These are phyloP conservation scores for Coemansia sp. DNA, from an alignment of 192 early-diverging fungal genomes.

Conservation along the genomic window DNA sequence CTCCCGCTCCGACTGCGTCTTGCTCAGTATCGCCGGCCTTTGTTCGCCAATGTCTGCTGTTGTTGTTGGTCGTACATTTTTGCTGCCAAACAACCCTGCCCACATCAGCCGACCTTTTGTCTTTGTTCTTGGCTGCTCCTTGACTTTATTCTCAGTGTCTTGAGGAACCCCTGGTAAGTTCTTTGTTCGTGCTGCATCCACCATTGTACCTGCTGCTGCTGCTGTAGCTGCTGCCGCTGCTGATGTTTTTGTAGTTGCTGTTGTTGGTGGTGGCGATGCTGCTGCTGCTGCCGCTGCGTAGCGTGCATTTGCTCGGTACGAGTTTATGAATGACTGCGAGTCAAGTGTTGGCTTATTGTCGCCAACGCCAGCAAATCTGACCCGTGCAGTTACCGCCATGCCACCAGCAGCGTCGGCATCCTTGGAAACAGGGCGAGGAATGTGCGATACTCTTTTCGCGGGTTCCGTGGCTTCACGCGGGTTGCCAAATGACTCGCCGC, in stretches of 20 bases:
- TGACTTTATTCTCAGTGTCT: neutral
- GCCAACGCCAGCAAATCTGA: slow-evolving; percentile 1
- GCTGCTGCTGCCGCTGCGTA: slow-evolving; percentile 3
- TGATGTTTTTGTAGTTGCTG: slow-evolving; percentile 1
- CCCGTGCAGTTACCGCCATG: neutral
- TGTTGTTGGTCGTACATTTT: slow-evolving; percentile 21
- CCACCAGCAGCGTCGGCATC: neutral
- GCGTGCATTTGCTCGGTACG: slow-evolving; percentile 28
- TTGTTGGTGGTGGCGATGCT: slow-evolving; percentile 3
- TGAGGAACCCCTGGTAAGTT: neutral
- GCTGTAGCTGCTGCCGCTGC: neutral
- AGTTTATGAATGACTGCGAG: slow-evolving; percentile 41
- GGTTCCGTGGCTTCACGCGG: neutral
- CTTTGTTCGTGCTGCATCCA: neutral
- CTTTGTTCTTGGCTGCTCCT: slow-evolving; percentile 2
- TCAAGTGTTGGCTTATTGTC: slow-evolving; percentile 22
- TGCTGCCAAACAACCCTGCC: slow-evolving; percentile 45
- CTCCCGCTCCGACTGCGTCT: slow-evolving; percentile 4
- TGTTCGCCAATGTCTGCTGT: neutral
- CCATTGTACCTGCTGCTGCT: slow-evolving; percentile 1
- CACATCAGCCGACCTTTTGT: slow-evolving; percentile 22
- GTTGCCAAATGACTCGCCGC: slow-evolving; percentile 6
- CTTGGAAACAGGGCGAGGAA: neutral
- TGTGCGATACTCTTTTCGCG: neutral
- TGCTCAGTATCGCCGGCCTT: neutral